Conservation (phyloP, 1,284 basidiomycete species). For the Fomitopsis palustris region DNA sequence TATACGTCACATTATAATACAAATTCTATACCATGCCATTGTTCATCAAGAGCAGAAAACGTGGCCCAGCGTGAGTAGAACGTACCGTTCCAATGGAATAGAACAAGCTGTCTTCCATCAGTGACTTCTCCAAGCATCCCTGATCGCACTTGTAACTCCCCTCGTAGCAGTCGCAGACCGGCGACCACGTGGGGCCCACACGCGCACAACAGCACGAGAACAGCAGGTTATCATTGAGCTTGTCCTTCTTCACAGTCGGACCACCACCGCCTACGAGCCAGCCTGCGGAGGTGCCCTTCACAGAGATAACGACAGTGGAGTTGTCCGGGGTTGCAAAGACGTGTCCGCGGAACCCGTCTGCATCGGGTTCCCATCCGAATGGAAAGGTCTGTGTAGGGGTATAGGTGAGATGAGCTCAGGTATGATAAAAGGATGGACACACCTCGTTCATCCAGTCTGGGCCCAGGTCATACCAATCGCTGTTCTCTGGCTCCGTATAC, state of each 20-base stretch:
- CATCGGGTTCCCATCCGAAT: slow-evolving; percentile 90
- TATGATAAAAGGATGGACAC: slow-evolving; percentile 19
- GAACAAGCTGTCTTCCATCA: slow-evolving; percentile 85
- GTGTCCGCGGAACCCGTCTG: slow-evolving; percentile 85
- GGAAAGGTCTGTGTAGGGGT: slow-evolving; percentile 62
- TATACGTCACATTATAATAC: slow-evolving; percentile 68
- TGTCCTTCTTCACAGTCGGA: slow-evolving; percentile 88
- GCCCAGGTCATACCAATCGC: slow-evolving; percentile 76
- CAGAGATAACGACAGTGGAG: slow-evolving; percentile 81
- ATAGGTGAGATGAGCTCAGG: not conserved
- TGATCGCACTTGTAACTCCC: slow-evolving; percentile 82
- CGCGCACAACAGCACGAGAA: slow-evolving; percentile 97
- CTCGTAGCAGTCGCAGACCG: slow-evolving; percentile 90
- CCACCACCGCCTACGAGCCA: slow-evolving; percentile 76
- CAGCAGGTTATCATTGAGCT: slow-evolving; percentile 90
- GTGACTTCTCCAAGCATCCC: slow-evolving; percentile 76
- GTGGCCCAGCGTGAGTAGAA: too few species aligned
- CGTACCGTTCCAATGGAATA: slow-evolving; percentile 81
- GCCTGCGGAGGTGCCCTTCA: slow-evolving; percentile 90
- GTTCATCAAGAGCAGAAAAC: too few species aligned
- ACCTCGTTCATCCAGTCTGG: slow-evolving; percentile 59
- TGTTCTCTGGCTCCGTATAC: slow-evolving; percentile 45
- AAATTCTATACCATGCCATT: slow-evolving; percentile 55
- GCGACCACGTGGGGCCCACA: slow-evolving; percentile 91
- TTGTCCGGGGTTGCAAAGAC: slow-evolving; percentile 87